phyloP scores from a whole-genome alignment of 352 stramenopile species.

The Pythium rhizo-oryzae region DNA sequence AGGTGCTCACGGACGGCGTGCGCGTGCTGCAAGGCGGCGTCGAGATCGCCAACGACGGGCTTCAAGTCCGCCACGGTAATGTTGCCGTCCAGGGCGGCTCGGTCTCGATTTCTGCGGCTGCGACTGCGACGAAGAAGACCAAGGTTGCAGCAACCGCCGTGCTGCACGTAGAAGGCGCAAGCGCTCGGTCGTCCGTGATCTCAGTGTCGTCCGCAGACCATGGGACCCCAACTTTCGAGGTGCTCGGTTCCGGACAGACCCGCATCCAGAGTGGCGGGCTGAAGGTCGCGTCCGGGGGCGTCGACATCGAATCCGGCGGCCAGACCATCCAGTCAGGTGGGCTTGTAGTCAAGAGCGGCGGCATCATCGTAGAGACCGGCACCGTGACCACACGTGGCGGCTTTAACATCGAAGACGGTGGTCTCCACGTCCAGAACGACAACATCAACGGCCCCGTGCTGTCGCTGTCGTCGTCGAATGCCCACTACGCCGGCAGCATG shows the following conservation, averaged over 20 bases:
- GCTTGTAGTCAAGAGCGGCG: constrained; percentile 55
- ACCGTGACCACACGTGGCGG: constrained; percentile 54
- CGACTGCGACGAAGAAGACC: neutral
- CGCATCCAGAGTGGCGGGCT: constrained; percentile 60
- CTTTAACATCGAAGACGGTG: constrained; percentile 65
- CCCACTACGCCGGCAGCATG: constrained; percentile 55
- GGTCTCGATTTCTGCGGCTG: constrained; percentile 30
- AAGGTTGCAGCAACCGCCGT: neutral
- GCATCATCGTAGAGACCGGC: constrained; percentile 53
- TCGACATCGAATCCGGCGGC: constrained; percentile 59
- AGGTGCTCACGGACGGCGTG: constrained; percentile 63
- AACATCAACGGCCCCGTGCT: constrained; percentile 51
- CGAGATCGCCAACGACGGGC: constrained; percentile 23
- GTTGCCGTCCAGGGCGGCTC: constrained; percentile 42
- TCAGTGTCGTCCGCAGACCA: constrained; percentile 15
- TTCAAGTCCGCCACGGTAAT: constrained; percentile 49
- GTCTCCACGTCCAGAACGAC: constrained; percentile 49
- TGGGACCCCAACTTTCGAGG: constrained; percentile 51
- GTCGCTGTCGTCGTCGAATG: constrained; percentile 44
- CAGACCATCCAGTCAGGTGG: constrained; percentile 63
- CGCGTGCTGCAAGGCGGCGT: constrained; percentile 35
- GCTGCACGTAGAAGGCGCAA: constrained; percentile 34
- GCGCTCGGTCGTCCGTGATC: constrained; percentile 7
- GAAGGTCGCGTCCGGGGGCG: constrained; percentile 48
- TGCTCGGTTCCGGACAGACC: constrained; percentile 52